phyloP scores from a whole-genome alignment of 2,329 filamentous ascomycete genomes.

The Colletotrichum paranaense region DNA sequence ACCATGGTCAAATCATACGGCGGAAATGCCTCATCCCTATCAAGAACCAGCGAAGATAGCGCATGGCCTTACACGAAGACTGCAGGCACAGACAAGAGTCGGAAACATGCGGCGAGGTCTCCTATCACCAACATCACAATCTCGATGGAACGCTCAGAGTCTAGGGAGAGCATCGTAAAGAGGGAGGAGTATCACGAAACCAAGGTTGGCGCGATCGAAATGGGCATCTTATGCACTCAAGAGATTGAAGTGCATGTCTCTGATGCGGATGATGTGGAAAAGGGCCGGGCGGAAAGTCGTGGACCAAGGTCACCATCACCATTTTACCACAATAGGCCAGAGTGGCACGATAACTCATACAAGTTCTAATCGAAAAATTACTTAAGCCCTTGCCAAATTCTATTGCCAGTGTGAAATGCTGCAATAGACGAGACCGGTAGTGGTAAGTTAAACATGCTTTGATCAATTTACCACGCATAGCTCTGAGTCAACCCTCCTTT shows the following conservation, averaged over 20 bases:
- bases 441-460: no score
- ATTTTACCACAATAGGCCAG: conserved; percentile 17
- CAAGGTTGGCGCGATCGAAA: background rate
- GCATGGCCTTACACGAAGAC: conserved; percentile 24
- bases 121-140: conserved; percentile 6
- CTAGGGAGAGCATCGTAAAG: conserved; percentile 15
- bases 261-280: background rate
- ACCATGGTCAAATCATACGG: background rate
- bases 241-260: conserved; percentile 19
- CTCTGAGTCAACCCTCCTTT: no score
- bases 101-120: background rate
- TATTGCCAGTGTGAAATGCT: no score
- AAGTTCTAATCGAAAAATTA: background rate
- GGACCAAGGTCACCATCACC: conserved; percentile 16
- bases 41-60: background rate
- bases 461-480: no score
- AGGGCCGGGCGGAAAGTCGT: background rate
- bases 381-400: no score
- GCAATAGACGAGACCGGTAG: no score
- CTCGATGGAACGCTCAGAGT: conserved; percentile 4
- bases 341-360: conserved; percentile 11
- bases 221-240: conserved; percentile 22
- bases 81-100: background rate
- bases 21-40: background rate
- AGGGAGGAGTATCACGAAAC: background rate